Evolutionary conservation across 108 stramenopile species (phyloP), one percentile per base, ranked within the genome.

Genomic region (Cyclotella distinguenda): DNA sequence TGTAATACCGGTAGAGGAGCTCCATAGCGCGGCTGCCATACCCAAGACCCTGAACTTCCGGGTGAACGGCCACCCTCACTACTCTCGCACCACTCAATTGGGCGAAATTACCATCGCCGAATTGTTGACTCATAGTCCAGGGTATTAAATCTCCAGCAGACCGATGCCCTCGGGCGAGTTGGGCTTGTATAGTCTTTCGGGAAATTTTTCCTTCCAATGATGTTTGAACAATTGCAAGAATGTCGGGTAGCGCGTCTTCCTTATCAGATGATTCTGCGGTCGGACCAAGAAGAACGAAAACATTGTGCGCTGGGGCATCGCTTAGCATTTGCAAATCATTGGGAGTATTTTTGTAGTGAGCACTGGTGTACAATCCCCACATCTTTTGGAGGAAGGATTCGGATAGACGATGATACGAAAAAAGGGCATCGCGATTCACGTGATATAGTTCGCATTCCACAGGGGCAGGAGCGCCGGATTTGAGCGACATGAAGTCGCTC

Each of bases 101-200:
- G 9, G 95, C 96, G 70, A 98, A 96, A 32, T 93, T 93, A 11
- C 84, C 79, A 84, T 98, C 99, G 42, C 97, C 94, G 83, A 98
- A 99, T 74, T 99, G 99, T 70, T 99, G 99, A 32, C 93, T 84
- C 46, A 99, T 80, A n/a, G 96, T 99, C 99, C 99, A 99, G 4
- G 99, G 99, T 68, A 99, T 97, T 38, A 99, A 70, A 83, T 99
- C 99, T 10, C 98, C 99, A 1, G 95, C 89, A 2, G 95, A 90
- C 23, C 97, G 78, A 68, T 98, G 93, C 2, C 99, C 99, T 21
- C 94, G 68, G 12, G 92, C 85, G 15, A 99, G 75, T 48, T 96
- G 94, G 18, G 95, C 95, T 78, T 93, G 84, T 9, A 98, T 95
- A 25, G 93, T 79, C 52, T 95, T 93, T 2, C 84, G 78, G 12